phyloP scores from a whole-genome alignment of 129 eudicot species.

The Dittrichia graveolens region DNA sequence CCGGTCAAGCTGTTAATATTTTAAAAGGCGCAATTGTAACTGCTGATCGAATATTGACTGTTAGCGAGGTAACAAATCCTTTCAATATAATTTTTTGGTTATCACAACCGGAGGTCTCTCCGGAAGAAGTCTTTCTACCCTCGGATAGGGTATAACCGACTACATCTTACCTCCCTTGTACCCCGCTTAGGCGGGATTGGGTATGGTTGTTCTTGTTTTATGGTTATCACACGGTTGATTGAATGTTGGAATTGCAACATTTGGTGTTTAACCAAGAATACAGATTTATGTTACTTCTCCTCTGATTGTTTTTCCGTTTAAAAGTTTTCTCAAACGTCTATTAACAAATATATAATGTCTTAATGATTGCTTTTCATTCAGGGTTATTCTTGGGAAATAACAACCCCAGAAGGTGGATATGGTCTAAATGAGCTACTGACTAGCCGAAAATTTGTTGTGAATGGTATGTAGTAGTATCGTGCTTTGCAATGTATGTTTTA shows the following conservation, averaged over 20 bases:
- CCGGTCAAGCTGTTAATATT: conserved; percentile 95
- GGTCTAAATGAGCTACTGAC: conserved; percentile 74
- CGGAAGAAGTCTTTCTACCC: background rate
- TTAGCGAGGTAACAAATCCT: conserved; percentile 71
- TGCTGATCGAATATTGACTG: conserved; percentile 88
- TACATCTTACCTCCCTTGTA: too few relatives aligned
- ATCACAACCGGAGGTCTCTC: background rate
- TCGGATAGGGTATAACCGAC: too few relatives aligned
- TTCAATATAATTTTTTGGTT: conserved; percentile 6
- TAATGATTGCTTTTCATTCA: conserved; percentile 26
- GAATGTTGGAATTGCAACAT: background rate
- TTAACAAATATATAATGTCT: background rate
- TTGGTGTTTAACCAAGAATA: background rate
- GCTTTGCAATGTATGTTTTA: background rate
- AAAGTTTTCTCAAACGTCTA: background rate
- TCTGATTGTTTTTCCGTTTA: background rate
- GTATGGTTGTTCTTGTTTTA: background rate
- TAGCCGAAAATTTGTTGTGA: conserved; percentile 64
- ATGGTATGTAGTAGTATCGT: conserved; percentile 43
- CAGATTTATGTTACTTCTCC: background rate
- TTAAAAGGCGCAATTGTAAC: conserved; percentile 95
- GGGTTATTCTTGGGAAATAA: conserved; percentile 94
- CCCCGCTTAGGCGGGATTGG: too few relatives aligned
- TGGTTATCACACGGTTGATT: background rate
- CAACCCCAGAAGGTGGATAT: conserved; percentile 92